phyloP scores from a whole-genome alignment of 192 early-diverging fungal species.

The Phlyctochytrium bullatum region DNA sequence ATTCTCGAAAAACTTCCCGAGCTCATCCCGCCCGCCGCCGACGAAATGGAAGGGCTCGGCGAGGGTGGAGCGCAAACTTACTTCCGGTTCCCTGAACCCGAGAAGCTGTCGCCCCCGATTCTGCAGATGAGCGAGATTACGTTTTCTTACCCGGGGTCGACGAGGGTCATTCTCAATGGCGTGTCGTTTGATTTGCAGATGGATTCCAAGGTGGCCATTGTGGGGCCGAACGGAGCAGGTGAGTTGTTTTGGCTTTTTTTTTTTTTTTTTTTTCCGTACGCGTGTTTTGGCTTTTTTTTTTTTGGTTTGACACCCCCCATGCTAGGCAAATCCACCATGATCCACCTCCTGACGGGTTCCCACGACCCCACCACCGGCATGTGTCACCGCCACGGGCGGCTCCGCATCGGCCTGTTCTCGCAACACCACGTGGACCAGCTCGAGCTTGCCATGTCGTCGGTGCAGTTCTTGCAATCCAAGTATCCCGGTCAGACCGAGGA shows the following conservation, averaged over 20 bases:
- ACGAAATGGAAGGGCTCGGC: constrained; percentile 62
- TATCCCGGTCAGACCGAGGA: constrained; percentile 93
- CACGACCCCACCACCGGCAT: constrained; percentile 76
- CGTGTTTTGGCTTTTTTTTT: background rate
- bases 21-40: constrained; percentile 74
- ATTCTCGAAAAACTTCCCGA: constrained; percentile 95
- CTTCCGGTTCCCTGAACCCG: constrained; percentile 93
- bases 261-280: background rate
- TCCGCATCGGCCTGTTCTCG: constrained; percentile 91
- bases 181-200: constrained; percentile 94
- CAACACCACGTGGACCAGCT: constrained; percentile 99
- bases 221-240: constrained; percentile 98
- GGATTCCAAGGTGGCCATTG: constrained; percentile 97
- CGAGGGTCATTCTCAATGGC: constrained; percentile 74
- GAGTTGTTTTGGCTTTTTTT: background rate
- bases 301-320: background rate
- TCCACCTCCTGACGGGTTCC: constrained; percentile 85
- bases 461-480: constrained; percentile 82
- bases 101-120: constrained; percentile 93
- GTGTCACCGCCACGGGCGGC: constrained; percentile 86
- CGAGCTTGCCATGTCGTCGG: constrained; percentile 77
- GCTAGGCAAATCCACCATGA: constrained; percentile 87
- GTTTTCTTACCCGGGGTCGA: constrained; percentile 78
- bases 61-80: constrained; percentile 66
- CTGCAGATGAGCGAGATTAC: constrained; percentile 89